A percentile compares a stretch with the other conserved stretches of the same genome.
Evolutionary conservation across 345 rosid species (phyloP).

Genomic region (Citrus mangshanensis): DNA sequence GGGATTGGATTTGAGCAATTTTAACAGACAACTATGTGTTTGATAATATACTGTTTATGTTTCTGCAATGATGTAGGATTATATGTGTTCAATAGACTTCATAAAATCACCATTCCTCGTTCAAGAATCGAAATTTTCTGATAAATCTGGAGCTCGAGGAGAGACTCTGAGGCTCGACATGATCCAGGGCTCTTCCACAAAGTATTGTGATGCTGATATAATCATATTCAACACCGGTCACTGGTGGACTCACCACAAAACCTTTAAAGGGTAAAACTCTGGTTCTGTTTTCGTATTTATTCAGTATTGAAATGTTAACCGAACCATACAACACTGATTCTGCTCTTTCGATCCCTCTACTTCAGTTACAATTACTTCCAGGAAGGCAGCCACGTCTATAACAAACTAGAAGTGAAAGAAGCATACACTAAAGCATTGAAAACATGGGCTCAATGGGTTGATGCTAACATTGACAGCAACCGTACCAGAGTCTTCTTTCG

Average conservation of each 20-base stretch:
- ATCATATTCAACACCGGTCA: slow-evolving; percentile 69
- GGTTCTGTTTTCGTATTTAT: not conserved
- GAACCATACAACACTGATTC: not conserved
- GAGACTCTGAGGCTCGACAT: slow-evolving; percentile 53
- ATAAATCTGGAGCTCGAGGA: slow-evolving; percentile 26
- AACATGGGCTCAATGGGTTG: slow-evolving; percentile 84
- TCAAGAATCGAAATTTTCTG: slow-evolving; percentile 45
- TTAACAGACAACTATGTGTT: not conserved
- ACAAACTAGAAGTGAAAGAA: slow-evolving; percentile 44
- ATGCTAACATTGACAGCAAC: slow-evolving; percentile 48
- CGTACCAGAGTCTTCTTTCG: slow-evolving; percentile 60
- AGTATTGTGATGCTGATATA: slow-evolving; percentile 50
- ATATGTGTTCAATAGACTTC: slow-evolving; percentile 53
- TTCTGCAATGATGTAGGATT: slow-evolving; percentile 31
- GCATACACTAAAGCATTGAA: slow-evolving; percentile 60
- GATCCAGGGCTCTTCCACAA: slow-evolving; percentile 36
- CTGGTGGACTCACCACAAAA: slow-evolving; percentile 75
- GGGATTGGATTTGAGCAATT: not conserved
- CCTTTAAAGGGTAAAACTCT: slow-evolving; percentile 35
- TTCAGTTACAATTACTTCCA: slow-evolving; percentile 62
- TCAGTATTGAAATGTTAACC: not conserved
- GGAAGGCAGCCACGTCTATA: slow-evolving; percentile 57
- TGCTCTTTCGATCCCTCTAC: not conserved
- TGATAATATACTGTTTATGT: not conserved
- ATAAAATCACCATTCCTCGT: slow-evolving; percentile 57